phyloP scores from a whole-genome alignment of 2,329 filamentous ascomycete genomes.

The Curvularia hawaiiensis region DNA sequence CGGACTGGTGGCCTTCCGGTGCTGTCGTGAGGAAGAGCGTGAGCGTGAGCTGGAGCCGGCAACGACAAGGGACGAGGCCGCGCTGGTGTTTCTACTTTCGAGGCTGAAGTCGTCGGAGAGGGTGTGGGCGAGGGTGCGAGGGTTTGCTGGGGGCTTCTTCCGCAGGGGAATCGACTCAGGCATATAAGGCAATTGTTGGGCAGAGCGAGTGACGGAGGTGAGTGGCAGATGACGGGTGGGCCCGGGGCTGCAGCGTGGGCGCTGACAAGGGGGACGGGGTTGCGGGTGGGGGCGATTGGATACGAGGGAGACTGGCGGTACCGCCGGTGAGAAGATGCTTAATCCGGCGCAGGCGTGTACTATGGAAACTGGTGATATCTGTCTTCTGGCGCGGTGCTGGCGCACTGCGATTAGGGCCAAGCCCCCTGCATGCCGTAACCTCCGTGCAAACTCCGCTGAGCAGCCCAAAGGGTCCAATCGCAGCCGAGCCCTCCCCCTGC shows the following conservation, averaged over 20 bases:
- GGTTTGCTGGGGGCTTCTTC: conserved; percentile 32
- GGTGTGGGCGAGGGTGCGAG: conserved; percentile 22
- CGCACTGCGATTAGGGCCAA: conserved; percentile 9
- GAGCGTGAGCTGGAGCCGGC: conserved; percentile 25
- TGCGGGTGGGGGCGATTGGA: conserved; percentile 2
- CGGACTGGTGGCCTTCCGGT: conserved; percentile 17
- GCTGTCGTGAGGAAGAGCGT: conserved; percentile 28
- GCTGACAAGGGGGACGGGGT: conserved; percentile 14
- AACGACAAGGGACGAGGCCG: conserved; percentile 29
- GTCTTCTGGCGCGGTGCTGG: conserved; percentile 7
- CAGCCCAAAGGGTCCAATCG: conserved; percentile 17
- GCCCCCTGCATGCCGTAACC: conserved; percentile 19
- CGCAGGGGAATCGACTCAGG: conserved; percentile 45
- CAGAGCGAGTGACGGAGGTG: conserved; percentile 22
- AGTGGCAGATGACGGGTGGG: conserved; percentile 14
- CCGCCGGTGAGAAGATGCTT: not conserved
- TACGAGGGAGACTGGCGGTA: not conserved
- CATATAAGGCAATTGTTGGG: conserved; percentile 41
- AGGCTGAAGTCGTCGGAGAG: conserved; percentile 24
- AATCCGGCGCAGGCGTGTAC: not conserved
- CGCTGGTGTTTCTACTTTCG: conserved; percentile 16
- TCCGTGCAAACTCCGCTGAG: conserved; percentile 8
- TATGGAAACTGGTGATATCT: conserved; percentile 15
- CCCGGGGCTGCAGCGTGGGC: conserved; percentile 12
- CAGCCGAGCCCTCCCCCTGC: conserved; percentile 10